phyloP scores from a whole-genome alignment of 768 basidiomycete species.

The Pholiota molesta region DNA sequence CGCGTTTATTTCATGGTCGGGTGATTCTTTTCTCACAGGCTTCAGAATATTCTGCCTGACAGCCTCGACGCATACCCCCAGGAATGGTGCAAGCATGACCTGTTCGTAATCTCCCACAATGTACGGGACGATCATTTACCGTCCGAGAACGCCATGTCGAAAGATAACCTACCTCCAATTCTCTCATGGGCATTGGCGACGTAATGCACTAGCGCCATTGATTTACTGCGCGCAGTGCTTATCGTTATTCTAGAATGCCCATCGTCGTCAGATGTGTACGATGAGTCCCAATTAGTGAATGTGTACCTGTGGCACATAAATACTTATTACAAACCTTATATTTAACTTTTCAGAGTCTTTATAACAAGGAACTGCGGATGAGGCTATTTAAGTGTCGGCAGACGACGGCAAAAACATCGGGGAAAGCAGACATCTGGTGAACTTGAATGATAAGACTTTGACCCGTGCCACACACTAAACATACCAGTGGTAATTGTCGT shows the following conservation, averaged over 20 bases:
- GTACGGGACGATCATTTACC: not conserved
- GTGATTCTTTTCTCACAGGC: not conserved
- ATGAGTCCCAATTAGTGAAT: not conserved
- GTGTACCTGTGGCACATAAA: not conserved
- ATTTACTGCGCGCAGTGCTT: not conserved
- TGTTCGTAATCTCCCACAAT: not conserved
- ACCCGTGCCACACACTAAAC: not conserved
- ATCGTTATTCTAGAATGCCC: not conserved
- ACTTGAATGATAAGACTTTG: not conserved
- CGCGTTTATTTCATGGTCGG: not conserved
- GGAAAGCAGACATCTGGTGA: not conserved
- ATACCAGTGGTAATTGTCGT: not conserved
- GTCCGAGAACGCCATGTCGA: not conserved
- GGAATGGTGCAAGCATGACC: not conserved
- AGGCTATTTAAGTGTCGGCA: not conserved
- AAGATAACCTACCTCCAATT: not conserved
- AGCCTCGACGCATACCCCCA: not conserved
- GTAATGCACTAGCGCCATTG: not conserved
- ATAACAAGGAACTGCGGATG: constrained; percentile 3
- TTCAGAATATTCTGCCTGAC: not conserved
- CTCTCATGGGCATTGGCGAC: not conserved
- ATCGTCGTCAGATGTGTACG: not conserved
- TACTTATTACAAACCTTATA: not conserved
- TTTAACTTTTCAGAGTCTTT: not conserved
- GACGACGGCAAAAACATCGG: not conserved